A percentile compares a stretch with the other conserved stretches of the same genome.
These are phyloP conservation scores for Tylopilus intermedius DNA, from an alignment of 768 basidiomycete genomes.

Conservation along the genomic window DNA sequence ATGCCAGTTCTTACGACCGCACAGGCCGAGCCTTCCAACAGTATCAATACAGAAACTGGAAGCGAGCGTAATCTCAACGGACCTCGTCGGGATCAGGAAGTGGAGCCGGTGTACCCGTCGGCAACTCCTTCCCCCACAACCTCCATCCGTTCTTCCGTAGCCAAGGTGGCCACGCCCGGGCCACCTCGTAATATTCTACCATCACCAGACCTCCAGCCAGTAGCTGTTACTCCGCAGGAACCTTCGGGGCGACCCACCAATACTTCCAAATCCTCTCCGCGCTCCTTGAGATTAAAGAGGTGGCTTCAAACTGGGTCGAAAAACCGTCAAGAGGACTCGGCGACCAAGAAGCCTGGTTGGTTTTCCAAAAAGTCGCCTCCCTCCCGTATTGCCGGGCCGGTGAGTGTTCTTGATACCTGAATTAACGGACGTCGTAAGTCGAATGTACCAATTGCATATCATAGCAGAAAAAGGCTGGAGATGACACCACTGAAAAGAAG, in stretches of 20 bases:
- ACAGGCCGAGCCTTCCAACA: not conserved
- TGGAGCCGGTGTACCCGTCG: too few species aligned
- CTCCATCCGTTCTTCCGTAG: not conserved
- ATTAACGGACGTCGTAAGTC: not conserved
- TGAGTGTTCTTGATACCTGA: not conserved
- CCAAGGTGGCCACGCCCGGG: not conserved
- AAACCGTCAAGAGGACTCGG: too few species aligned
- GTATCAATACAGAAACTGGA: too few species aligned
- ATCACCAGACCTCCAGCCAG: too few species aligned
- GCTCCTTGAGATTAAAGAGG: not conserved
- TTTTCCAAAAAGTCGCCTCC: not conserved
- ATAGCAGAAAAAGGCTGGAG: not conserved
- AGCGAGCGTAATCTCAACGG: too few species aligned
- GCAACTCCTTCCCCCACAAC: not conserved
- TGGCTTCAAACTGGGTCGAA: not conserved
- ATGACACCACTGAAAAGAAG: too few species aligned
- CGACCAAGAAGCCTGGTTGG: too few species aligned
- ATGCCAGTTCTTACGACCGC: too few species aligned
- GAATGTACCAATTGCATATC: not conserved
- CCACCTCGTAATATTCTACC: not conserved
- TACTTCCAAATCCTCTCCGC: too few species aligned
- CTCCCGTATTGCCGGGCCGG: not conserved
- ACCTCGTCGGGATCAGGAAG: too few species aligned
- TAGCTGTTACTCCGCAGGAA: not conserved
- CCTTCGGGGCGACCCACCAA: not conserved